Conservation (phyloP, 257 asterid genomes). For the Solanum commersonii region DNA sequence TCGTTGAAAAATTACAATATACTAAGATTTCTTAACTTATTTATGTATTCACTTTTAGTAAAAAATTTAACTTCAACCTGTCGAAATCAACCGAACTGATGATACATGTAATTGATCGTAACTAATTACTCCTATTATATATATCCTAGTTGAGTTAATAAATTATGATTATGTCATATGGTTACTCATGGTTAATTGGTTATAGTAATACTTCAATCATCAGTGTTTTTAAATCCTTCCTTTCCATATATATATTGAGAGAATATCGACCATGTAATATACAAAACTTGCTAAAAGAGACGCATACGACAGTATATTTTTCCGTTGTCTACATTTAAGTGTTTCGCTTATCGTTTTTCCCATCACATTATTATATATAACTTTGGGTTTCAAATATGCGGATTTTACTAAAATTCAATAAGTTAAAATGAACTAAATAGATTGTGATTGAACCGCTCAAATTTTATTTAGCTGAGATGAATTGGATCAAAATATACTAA, state of each 20-base stretch:
- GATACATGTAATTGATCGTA: neutral
- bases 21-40: neutral
- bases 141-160: neutral
- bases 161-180: neutral
- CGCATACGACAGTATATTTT: neutral
- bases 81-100: neutral
- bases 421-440: neutral
- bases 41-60: neutral
- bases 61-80: too few species aligned
- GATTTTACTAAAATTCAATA: accelerated
- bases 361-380: neutral
- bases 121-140: neutral
- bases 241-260: neutral
- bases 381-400: neutral
- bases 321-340: neutral
- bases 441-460: neutral
- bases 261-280: neutral
- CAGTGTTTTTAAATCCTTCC: neutral
- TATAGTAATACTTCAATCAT: neutral
- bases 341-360: neutral
- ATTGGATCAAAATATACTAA: neutral
- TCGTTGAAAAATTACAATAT: neutral
- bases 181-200: neutral
- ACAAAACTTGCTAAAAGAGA: neutral
- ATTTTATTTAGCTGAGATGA: neutral